Percentiles rank a stretch among this genome's conserved stretches.
phyloP scores from a whole-genome alignment of 2,329 filamentous ascomycete species.

The Zalaria obscura region DNA sequence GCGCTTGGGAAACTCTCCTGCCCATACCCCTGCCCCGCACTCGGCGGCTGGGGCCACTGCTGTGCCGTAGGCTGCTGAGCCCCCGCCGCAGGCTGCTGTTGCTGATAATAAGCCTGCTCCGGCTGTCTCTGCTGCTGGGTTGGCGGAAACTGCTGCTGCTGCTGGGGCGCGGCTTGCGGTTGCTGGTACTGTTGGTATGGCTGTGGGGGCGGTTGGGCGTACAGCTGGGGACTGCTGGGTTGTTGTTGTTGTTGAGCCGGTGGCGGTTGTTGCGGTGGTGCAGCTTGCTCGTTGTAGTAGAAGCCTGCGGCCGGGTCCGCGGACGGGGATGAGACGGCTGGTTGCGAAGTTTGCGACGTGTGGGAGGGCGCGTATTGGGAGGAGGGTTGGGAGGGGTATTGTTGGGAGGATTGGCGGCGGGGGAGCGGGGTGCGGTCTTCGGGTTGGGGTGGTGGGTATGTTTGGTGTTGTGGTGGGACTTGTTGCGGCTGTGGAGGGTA shows the following conservation, averaged over 20 bases:
- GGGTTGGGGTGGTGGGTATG: slow-evolving; percentile 9
- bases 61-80: slow-evolving; percentile 8
- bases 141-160: slow-evolving; percentile 23
- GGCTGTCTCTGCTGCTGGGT: slow-evolving; percentile 6
- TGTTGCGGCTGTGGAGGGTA: slow-evolving; percentile 12
- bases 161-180: slow-evolving; percentile 11
- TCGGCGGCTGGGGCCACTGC: slow-evolving; percentile 19
- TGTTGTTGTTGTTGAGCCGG: slow-evolving; percentile 11
- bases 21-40: slow-evolving; percentile 16
- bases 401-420: slow-evolving; percentile 17
- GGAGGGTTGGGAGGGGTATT: slow-evolving; percentile 16
- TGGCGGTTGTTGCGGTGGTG: slow-evolving; percentile 10
- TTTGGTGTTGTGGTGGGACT: slow-evolving; percentile 4
- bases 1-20: slow-evolving; percentile 19
- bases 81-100: slow-evolving; percentile 2
- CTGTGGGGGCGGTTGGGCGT: slow-evolving; percentile 12
- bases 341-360: slow-evolving; percentile 13
- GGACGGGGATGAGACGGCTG: slow-evolving; percentile 14
- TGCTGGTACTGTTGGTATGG: slow-evolving; percentile 9
- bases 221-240: slow-evolving; percentile 2
- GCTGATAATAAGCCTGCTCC: slow-evolving; percentile 4
- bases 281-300: slow-evolving; percentile 35
- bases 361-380: slow-evolving; percentile 22
- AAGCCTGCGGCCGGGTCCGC: slow-evolving; percentile 43
- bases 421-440: slow-evolving; percentile 18